phyloP scores from a whole-genome alignment of 768 basidiomycete species.

The Termitomyces sp. region DNA sequence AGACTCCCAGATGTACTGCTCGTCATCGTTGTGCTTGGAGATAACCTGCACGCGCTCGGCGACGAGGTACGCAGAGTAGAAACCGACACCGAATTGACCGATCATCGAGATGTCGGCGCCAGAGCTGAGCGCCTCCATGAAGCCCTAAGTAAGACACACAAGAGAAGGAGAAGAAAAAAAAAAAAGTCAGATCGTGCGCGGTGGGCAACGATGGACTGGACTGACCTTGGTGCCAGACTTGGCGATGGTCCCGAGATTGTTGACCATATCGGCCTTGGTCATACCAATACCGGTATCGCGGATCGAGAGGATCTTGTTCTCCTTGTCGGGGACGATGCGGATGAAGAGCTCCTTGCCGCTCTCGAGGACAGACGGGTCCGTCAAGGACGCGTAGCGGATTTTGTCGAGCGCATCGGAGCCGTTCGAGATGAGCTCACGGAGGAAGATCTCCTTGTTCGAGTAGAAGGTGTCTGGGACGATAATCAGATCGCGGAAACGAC shows the following conservation, averaged over 20 bases:
- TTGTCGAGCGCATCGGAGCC: constrained; percentile 98
- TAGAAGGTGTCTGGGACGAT: constrained; percentile 87
- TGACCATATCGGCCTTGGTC: constrained; percentile 99
- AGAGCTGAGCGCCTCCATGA: constrained; percentile 97
- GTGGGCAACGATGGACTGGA: too few relatives aligned
- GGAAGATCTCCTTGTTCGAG: constrained; percentile 99
- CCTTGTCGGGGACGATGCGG: constrained; percentile 93
- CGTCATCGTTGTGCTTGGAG: constrained; percentile 99
- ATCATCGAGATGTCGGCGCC: constrained; percentile 95
- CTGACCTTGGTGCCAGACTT: constrained; percentile 88
- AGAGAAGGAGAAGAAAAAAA: too few relatives aligned
- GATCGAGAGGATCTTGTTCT: constrained; percentile 85
- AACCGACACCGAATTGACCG: constrained; percentile 99
- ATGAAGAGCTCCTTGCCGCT: constrained; percentile 90
- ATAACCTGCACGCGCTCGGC: constrained; percentile 98
- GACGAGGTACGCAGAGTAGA: constrained; percentile 99
- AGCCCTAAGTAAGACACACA: constrained; percentile 52
- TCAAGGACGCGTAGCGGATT: constrained; percentile 94
- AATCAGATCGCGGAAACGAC: constrained; percentile 6
- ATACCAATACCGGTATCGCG: constrained; percentile 98
- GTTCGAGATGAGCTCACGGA: constrained; percentile 97
- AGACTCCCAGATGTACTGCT: constrained; percentile 99
- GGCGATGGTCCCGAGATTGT: constrained; percentile 96
- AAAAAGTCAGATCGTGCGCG: too few relatives aligned
- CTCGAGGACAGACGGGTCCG: constrained; percentile 88